Evolutionary conservation across 371 early-diverging fungal genomes (phyloP), one percentile per base, ranked within the genome.

Genomic region (Syncephalastrum monosporum): DNA sequence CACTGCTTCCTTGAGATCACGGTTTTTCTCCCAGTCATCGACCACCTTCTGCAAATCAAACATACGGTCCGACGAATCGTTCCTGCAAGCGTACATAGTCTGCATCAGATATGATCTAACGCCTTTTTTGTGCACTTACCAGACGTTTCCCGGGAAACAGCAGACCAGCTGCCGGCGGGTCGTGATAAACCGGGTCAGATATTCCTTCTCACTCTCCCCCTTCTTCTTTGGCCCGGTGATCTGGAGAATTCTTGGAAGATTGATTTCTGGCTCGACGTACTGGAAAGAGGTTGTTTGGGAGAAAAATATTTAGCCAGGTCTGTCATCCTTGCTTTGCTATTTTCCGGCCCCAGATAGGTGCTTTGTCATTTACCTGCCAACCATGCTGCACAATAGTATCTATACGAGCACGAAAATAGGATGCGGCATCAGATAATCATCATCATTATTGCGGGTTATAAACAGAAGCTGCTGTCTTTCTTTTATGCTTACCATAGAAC

Each of bases 381-480:
- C 80, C 80, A 59, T 80, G 80, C 49, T 80, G 75, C 50, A 80
- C 61, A 59, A 77, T 75, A n/a, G 80, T 77, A 56, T 80, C 75
- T 74, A 57, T 24, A 47, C 12, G 25, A 19, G 56, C 42, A 33
- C 33, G 38, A 21, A 43, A 44, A 44, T 15, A 13, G 13, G 23
- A 19, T 46, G 19, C 15, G 8, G 23, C 14, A 15, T 29, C 17
- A 15, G 38, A 21, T 17, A 50, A 49, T 14, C 5, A 23, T 16
- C 10, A 19, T 48, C 21, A 13, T 48, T 48, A 10, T 13, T 19
- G 48, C 12, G 12, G 19, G 17, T 16, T 10, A 48, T 17, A 3
- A 25, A 25, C 14, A 48, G 7, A 23, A 16, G 15, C 15, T 21
- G 21, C 21, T 21, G 15, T 45, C 38, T 38, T 17, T 55, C 15